phyloP scores from a whole-genome alignment of 768 basidiomycete species.

The Lanmaoa rubissima region DNA sequence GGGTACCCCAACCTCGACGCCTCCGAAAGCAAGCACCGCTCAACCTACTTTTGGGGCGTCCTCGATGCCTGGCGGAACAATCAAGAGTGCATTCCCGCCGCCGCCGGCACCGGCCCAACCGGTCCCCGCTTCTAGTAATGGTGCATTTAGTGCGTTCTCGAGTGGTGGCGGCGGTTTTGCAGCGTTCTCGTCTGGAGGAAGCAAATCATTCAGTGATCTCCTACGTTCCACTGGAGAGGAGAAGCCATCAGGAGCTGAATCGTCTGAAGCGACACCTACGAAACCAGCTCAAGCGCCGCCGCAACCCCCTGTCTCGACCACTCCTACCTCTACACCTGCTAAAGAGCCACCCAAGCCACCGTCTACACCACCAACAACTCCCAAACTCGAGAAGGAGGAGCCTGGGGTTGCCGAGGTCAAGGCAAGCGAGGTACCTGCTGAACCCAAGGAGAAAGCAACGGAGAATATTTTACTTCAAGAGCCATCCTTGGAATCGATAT shows the following conservation, averaged over 20 bases:
- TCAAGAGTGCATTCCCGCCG: conserved; percentile 20
- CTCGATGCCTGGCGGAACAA: conserved; percentile 30
- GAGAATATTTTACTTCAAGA: conserved; percentile 8
- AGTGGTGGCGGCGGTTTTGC: conserved; percentile 45
- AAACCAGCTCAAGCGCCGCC: background rate
- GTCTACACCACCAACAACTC: background rate
- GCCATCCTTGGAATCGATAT: conserved; percentile 34
- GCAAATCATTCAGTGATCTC: conserved; percentile 62
- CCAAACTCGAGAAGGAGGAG: conserved; percentile 1
- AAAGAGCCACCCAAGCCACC: conserved; percentile 10
- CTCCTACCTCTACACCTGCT: conserved; percentile 10
- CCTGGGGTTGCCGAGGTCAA: background rate
- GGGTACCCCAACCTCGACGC: conserved; percentile 20
- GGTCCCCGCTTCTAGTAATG: conserved; percentile 10
- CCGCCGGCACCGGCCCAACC: conserved; percentile 7
- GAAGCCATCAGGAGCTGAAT: conserved; percentile 20
- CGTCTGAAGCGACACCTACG: conserved; percentile 17
- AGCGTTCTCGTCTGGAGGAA: conserved; percentile 45
- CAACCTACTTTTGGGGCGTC: conserved; percentile 41
- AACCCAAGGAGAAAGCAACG: conserved; percentile 8
- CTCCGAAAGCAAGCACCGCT: conserved; percentile 19
- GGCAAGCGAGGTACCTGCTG: background rate
- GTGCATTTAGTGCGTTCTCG: conserved; percentile 31
- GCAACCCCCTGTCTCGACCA: conserved; percentile 10
- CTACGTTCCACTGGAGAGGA: conserved; percentile 41